These are phyloP conservation scores for Erythrophleum ivorense DNA, from an alignment of 331 rosid genomes.

Conservation along the genomic window DNA sequence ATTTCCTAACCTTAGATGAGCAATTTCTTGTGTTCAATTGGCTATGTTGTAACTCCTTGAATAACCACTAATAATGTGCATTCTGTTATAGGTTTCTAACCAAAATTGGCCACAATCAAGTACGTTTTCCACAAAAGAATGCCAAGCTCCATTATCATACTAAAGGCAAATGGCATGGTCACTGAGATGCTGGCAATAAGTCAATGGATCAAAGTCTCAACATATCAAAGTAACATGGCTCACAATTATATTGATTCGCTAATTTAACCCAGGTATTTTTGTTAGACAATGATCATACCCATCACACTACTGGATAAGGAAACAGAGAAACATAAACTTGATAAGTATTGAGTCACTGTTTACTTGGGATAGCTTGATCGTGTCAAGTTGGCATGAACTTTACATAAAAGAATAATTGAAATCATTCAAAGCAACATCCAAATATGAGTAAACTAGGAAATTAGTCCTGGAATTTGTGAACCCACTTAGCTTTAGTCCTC, in stretches of 20 bases:
- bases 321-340: neutral
- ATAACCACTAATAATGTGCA: constrained; percentile 24
- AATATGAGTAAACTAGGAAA: neutral
- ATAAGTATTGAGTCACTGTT: neutral
- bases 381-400: neutral
- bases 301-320: neutral
- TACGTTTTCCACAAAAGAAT: constrained; percentile 13
- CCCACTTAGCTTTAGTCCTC: neutral
- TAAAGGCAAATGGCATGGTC: neutral
- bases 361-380: neutral
- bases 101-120: constrained; percentile 1
- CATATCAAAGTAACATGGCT: constrained; percentile 1
- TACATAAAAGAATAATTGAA: neutral
- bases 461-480: neutral
- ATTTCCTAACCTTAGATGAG: constrained; percentile 15
- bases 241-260: neutral
- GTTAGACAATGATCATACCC: neutral
- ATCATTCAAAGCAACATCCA: constrained; percentile 13
- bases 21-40: constrained; percentile 12
- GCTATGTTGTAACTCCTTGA: constrained; percentile 8
- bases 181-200: neutral
- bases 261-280: neutral
- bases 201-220: constrained; percentile 7
- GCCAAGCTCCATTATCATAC: constrained; percentile 32
- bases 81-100: neutral